Conservation (phyloP, 2,329 filamentous ascomycete species). For the Claviceps sp. region DNA sequence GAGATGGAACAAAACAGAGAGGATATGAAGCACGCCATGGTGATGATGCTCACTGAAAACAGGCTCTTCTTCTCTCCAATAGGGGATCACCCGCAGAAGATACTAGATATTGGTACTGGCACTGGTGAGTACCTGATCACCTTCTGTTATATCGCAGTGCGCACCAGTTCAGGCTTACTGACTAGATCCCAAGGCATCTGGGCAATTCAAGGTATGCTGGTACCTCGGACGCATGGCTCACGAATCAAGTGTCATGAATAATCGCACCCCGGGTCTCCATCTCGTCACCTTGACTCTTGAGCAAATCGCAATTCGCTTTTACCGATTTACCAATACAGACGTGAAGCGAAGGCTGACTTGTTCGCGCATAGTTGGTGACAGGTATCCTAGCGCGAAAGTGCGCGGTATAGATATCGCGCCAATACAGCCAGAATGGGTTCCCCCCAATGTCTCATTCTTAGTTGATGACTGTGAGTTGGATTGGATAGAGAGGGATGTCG, state of each 20-base stretch:
- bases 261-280: no score
- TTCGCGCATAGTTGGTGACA: conserved; percentile 8
- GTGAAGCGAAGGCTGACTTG: no score
- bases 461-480: conserved; percentile 22
- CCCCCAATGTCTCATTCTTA: conserved; percentile 25
- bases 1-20: conserved; percentile 24
- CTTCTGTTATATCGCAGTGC: not conserved
- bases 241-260: no score
- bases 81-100: conserved; percentile 17
- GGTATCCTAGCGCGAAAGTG: conserved; percentile 22
- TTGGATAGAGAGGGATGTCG: conserved; percentile 14
- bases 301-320: no score
- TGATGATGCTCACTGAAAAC: conserved; percentile 20
- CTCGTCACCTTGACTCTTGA: no score
- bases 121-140: conserved; percentile 3
- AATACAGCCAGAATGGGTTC: conserved; percentile 26
- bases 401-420: conserved; percentile 25
- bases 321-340: no score
- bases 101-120: conserved; percentile 28
- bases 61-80: conserved; percentile 29
- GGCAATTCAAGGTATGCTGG: conserved; percentile 4
- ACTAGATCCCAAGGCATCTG: conserved; percentile 6
- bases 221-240: no score
- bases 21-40: conserved; percentile 27
- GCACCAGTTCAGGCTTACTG: not conserved